Conservation (phyloP, 73 alveolate species). For the Tetrahymena borealis region DNA sequence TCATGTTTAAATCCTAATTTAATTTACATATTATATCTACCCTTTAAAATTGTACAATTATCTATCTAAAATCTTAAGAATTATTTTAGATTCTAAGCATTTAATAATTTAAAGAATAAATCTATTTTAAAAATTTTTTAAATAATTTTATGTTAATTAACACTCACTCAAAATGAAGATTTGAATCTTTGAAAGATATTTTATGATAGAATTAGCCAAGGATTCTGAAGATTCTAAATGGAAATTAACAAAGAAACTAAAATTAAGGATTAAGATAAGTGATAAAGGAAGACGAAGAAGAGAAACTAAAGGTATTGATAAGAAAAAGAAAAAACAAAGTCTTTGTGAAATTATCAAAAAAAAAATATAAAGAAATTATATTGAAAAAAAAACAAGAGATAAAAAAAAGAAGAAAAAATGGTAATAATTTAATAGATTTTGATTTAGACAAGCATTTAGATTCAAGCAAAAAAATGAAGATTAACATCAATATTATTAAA, state of each 20-base stretch:
- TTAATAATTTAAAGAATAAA: too few relatives aligned
- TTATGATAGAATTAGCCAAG: background rate
- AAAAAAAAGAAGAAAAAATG: background rate
- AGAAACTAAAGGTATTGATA: background rate
- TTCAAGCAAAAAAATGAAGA: background rate
- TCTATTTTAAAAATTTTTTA: too few relatives aligned
- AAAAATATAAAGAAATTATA: background rate
- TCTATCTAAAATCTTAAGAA: too few relatives aligned
- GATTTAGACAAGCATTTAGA: background rate
- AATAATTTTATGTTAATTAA: too few relatives aligned
- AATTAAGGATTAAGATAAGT: background rate
- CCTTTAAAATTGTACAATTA: too few relatives aligned
- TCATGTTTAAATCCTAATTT: too few relatives aligned
- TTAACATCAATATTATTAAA: constrained; percentile 9
- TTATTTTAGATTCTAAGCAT: too few relatives aligned
- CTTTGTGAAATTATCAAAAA: background rate
- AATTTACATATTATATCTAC: too few relatives aligned
- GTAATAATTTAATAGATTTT: background rate
- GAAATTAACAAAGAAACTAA: background rate
- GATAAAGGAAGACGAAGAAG: background rate
- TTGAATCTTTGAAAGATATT: background rate
- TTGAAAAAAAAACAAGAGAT: background rate
- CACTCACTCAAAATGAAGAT: too few relatives aligned
- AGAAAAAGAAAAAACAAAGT: background rate
- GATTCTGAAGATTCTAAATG: background rate